Evolutionary conservation across 257 asterid species (phyloP).

Genomic region (Solanum habrochaites): DNA sequence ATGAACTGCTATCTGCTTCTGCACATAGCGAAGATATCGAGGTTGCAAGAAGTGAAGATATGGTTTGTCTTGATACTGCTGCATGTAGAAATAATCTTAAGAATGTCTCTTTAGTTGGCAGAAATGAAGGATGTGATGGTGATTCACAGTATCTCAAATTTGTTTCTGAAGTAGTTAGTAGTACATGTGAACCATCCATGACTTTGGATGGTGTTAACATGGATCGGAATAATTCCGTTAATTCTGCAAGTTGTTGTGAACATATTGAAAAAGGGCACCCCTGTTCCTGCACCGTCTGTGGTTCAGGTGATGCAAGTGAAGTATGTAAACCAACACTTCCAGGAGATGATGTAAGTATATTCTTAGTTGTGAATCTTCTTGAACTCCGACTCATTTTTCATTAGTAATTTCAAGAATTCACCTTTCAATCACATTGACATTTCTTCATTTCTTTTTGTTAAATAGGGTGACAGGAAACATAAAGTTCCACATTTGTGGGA

Average conservation of each 20-base stretch:
- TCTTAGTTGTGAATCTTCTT: neutral
- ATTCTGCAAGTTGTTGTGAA: conserved; percentile 2
- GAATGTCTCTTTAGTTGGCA: neutral
- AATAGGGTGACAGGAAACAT: conserved; percentile 23
- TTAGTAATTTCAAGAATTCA: neutral
- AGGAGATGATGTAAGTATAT: conserved; percentile 1
- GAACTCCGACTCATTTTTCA: neutral
- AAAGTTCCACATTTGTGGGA: neutral
- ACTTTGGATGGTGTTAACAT: neutral
- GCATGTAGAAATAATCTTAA: neutral
- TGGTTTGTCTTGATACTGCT: neutral
- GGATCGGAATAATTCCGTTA: neutral
- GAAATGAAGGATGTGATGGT: neutral
- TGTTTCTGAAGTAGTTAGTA: neutral
- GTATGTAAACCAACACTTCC: neutral
- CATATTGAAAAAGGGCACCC: conserved; percentile 5
- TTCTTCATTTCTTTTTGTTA: neutral
- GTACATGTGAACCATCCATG: neutral
- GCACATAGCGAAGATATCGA: neutral
- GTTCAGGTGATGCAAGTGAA: neutral
- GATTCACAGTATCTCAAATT: neutral
- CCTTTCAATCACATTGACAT: neutral
- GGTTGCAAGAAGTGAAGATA: conserved; percentile 2
- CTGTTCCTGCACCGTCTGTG: neutral
- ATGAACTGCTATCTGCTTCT: neutral